Conservation (phyloP, 352 stramenopile genomes). For the Globisporangium paddicum region DNA sequence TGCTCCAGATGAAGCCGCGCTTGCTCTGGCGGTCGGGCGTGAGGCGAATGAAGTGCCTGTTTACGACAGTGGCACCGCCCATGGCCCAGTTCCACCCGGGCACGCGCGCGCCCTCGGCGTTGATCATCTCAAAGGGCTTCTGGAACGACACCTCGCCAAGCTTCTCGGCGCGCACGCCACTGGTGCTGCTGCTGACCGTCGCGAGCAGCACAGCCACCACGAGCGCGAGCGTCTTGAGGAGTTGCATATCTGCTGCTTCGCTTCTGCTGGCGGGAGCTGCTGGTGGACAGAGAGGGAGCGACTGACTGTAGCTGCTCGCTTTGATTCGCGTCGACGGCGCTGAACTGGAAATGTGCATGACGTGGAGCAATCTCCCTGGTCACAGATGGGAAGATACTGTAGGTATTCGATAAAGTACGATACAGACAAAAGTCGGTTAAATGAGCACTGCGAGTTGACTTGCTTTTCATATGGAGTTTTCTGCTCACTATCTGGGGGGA, state of each 20-base stretch:
- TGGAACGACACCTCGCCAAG: slow-evolving; percentile 60
- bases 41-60: slow-evolving; percentile 77
- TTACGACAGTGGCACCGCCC: slow-evolving; percentile 61
- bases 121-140: slow-evolving; percentile 78
- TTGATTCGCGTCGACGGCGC: neutral
- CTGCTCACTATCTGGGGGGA: too few species aligned
- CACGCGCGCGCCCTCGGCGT: slow-evolving; percentile 48
- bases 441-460: neutral
- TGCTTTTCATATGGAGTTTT: too few species aligned
- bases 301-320: slow-evolving; percentile 5
- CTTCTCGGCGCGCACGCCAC: slow-evolving; percentile 23
- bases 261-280: neutral
- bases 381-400: neutral
- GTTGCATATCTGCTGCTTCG: slow-evolving; percentile 4
- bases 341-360: slow-evolving; percentile 1
- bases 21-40: slow-evolving; percentile 80
- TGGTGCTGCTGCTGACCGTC: slow-evolving; percentile 23
- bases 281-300: neutral
- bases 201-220: slow-evolving; percentile 16
- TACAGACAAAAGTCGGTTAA: neutral
- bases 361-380: slow-evolving; percentile 5
- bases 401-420: neutral
- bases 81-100: slow-evolving; percentile 51
- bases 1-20: slow-evolving; percentile 71
- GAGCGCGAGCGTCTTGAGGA: slow-evolving; percentile 19